Percentiles rank a stretch among this genome's conserved stretches.
Conservation (phyloP, 441 rosid genomes). For the Viola pubescens region DNA sequence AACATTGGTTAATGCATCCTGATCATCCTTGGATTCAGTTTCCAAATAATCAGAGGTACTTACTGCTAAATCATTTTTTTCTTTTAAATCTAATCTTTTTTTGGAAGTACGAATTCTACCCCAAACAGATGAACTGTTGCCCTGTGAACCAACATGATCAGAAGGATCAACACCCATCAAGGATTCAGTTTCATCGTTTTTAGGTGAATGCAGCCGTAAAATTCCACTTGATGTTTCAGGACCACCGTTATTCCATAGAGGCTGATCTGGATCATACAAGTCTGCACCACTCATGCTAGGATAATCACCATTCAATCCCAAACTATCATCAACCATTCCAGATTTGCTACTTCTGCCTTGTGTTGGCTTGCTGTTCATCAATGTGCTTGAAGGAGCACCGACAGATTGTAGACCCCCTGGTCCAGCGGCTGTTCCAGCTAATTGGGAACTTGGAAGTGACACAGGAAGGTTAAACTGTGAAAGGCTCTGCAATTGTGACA, state of each 20-base stretch:
- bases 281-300: conserved; percentile 53
- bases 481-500: conserved; percentile 68
- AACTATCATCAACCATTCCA: conserved; percentile 52
- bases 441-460: conserved; percentile 73
- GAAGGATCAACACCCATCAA: conserved; percentile 39
- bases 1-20: conserved; percentile 29
- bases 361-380: conserved; percentile 48
- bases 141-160: conserved; percentile 37
- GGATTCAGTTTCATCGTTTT: conserved; percentile 46
- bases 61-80: conserved; percentile 40
- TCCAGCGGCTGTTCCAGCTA: conserved; percentile 53
- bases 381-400: conserved; percentile 43
- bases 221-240: conserved; percentile 60
- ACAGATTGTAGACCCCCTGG: conserved; percentile 45
- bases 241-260: conserved; percentile 76
- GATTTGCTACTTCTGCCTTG: conserved; percentile 51
- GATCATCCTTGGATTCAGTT: conserved; percentile 46
- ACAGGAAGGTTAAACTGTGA: conserved; percentile 98
- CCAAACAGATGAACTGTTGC: conserved; percentile 58
- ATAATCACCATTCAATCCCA: conserved; percentile 50
- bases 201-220: conserved; percentile 45
- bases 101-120: conserved; percentile 56
- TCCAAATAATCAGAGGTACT: conserved; percentile 38
- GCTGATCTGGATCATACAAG: conserved; percentile 98
- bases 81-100: conserved; percentile 45